Evolutionary conservation across 78 protist species (phyloP).

Genomic region (Protostelium mycophagum): DNA sequence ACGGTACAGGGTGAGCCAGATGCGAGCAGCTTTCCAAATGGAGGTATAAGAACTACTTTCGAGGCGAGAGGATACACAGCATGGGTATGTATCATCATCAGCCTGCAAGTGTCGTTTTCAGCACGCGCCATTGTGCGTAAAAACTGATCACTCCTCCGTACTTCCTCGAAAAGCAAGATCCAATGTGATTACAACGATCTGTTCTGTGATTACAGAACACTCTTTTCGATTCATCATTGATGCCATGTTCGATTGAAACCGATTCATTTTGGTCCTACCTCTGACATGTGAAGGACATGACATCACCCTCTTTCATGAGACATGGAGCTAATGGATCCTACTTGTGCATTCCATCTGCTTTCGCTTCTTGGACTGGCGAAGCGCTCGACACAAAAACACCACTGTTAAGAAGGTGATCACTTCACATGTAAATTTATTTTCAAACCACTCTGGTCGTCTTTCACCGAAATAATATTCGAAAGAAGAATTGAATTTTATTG

Average conservation of each 20-base stretch:
- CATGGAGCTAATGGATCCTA: conserved; percentile 34
- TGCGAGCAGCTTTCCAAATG: conserved; percentile 87
- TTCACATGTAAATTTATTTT: no score
- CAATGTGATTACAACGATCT: no score
- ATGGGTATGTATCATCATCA: conserved; percentile 29
- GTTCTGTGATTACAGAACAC: no score
- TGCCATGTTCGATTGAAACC: neutral
- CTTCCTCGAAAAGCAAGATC: no score
- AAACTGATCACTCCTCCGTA: no score
- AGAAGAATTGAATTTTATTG: no score
- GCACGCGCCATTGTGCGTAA: no score
- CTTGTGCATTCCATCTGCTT: conserved; percentile 72
- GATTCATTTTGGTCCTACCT: no score
- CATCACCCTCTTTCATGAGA: conserved; percentile 77
- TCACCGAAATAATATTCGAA: no score
- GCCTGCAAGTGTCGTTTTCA: neutral
- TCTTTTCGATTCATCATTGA: no score
- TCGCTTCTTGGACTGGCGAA: conserved; percentile 73
- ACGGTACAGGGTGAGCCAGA: conserved; percentile 95
- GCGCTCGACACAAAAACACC: conserved; percentile 91
- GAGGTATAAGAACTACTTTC: conserved; percentile 89
- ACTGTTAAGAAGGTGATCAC: conserved; percentile 81
- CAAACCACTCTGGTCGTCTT: no score
- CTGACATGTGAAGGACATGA: conserved; percentile 56
- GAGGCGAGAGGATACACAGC: conserved; percentile 91